Evolutionary conservation across 2,329 filamentous ascomycete genomes (phyloP), one percentile per base, ranked within the genome.

Genomic region (Stachybotrys elegans): DNA sequence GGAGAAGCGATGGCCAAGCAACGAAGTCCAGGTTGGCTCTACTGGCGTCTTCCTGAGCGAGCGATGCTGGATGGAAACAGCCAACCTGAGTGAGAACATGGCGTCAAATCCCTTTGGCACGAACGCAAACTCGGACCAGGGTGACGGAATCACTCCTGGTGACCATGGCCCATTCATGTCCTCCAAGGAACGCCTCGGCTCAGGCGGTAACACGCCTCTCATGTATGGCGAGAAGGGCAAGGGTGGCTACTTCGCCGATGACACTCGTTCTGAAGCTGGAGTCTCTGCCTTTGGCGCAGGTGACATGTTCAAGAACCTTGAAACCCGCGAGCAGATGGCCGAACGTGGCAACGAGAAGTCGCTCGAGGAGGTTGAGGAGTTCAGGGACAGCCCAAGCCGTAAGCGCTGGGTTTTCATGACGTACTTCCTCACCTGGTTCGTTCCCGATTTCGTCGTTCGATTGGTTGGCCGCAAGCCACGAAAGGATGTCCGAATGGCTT

Each of bases 221-320:
- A 83, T 59, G 74, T 86, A 78, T 45, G 80, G 86, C 47, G 91
- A 96, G 63, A 89, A 90, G 62, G 76, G 77, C 46, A 79, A 83
- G 48, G 83, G 78, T 2, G 86, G 83, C 19, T 96, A 95, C 61
- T 96, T 96, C 56, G 72, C 68, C 47, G 90, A 95, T 46, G 93
- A 98, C 60, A 74, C 83, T 7, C 88, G 90, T 35, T 97, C 93
- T 22, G 93, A 98, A 42, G 91, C 92, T 7, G 92, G 91, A 4
- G 86, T 78, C 2, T 96, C 92, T n/a, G 90, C 88, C 6, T 86
- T 95, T 60, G 87, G 91, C 39, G 87, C 80, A 43, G 91, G 93
- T 7, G 93, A 98, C 62, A 95, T 98, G 92, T 98, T 98, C 75
- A 88, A 90, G 59, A 95, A 96, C 57, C 75, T 97, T 7, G 92